Base-by-base conservation (phyloP, 2,329 filamentous ascomycete genomes). In the Fusarium sterilihyphosum region DNA sequence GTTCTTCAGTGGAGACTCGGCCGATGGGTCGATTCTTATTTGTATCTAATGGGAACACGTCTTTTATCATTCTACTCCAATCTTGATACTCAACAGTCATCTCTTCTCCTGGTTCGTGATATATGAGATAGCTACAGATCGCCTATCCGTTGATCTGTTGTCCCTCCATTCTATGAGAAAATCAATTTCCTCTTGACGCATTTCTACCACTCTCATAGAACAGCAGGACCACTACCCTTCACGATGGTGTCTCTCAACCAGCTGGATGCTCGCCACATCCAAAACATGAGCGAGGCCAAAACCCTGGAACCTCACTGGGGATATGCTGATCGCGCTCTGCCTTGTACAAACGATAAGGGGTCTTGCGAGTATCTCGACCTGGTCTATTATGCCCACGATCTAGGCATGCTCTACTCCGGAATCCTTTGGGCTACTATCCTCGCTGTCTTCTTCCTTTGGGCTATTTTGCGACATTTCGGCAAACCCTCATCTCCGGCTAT, bases 281-380 rank as follows among this genome's bases (percentile, higher is more conserved):
- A 87, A 70, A 83, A 86, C 65, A 81, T 82, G 67, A 81, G 74
- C 35, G 79, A 81, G 17, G 83, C 81, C n/a, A 73, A 73, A 35
- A 60, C 65, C n/a, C 64, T 83, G 20, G 80, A 84, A 62, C 81
- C 80, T 43, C 85, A 87, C 76, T 87, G 86, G 86, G 86, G 86
- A 49, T 87, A 87, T 64, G 82, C 81, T n/a, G 81, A 83, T 72
- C 84, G 86, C 31, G 80, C 83, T 1, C 47, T 87, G 8, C 86
- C 86, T 8, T 87, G 86, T 78, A 83, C 80, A 58, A 86, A 82
- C 76, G 86, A 87, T 65, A 73, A 81, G 18, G 86, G 85, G n/a
- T 85, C 85, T 13, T 88, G 86, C 78, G 83, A 78, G 33, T 87
- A 88, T 75, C 85, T 89, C 56, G 87, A 89, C 67, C 81, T 84